These are phyloP conservation scores for Coemansia sp. DNA, from an alignment of 192 early-diverging fungal genomes.

Conservation along the genomic window DNA sequence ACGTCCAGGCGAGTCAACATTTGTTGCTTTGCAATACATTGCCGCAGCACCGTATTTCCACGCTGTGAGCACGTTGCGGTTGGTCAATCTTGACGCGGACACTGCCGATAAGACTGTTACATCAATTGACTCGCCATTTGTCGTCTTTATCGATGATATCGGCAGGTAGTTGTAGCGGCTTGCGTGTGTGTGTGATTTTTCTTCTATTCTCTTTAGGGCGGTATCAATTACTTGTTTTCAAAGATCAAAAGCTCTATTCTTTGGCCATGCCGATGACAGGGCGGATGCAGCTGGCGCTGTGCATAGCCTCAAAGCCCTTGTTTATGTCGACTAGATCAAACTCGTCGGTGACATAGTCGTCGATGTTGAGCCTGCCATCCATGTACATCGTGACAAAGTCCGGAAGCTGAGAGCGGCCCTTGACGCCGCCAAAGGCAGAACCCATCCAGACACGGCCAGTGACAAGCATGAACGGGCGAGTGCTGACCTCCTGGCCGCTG, in stretches of 20 bases:
- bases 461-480: constrained; percentile 95
- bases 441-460: constrained; percentile 97
- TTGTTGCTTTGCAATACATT: constrained; percentile 30
- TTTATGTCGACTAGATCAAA: constrained; percentile 84
- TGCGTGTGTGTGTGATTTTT: neutral
- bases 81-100: constrained; percentile 30
- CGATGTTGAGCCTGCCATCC: constrained; percentile 82
- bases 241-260: constrained; percentile 14
- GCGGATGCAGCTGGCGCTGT: constrained; percentile 64
- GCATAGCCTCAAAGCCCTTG: constrained; percentile 92
- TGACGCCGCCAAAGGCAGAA: constrained; percentile 95
- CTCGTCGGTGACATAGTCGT: constrained; percentile 86
- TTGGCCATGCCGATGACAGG: constrained; percentile 44
- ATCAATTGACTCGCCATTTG: constrained; percentile 42
- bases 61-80: constrained; percentile 20
- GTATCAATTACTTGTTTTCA: neutral
- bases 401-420: constrained; percentile 89
- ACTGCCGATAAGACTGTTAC: constrained; percentile 24
- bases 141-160: constrained; percentile 33
- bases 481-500: constrained; percentile 88
- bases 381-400: constrained; percentile 85
- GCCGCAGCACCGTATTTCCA: constrained; percentile 50
- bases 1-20: constrained; percentile 32
- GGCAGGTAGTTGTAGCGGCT: neutral
- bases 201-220: neutral